Percentiles rank a stretch among this genome's conserved stretches.
Evolutionary conservation across 2,329 filamentous ascomycete genomes (phyloP).

Genomic region (Aspergillus japonicus): DNA sequence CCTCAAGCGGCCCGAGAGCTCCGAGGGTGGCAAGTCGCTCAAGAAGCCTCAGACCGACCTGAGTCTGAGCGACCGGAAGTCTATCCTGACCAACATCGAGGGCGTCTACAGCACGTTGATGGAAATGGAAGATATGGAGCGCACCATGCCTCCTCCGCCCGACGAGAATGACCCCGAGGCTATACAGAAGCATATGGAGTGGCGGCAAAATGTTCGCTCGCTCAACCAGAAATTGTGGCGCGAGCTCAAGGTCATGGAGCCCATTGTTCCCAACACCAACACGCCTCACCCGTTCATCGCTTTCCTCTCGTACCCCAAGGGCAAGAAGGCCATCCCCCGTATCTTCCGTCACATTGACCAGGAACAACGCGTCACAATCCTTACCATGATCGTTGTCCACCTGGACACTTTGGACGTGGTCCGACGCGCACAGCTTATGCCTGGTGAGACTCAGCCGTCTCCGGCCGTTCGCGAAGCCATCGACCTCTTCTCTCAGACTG

Average conservation of each 20-base stretch:
- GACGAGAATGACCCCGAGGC: conserved; percentile 66
- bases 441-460: conserved; percentile 71
- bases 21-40: conserved; percentile 55
- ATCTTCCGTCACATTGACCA: conserved; percentile 92
- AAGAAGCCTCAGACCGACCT: conserved; percentile 50
- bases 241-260: conserved; percentile 87
- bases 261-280: conserved; percentile 71
- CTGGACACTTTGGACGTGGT: conserved; percentile 91
- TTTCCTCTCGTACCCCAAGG: conserved; percentile 90
- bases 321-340: conserved; percentile 91
- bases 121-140: conserved; percentile 90
- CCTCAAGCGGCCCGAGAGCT: conserved; percentile 80
- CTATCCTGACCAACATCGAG: conserved; percentile 82
- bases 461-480: conserved; percentile 82
- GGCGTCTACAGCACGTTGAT: conserved; percentile 84
- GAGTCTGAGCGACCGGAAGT: conserved; percentile 74
- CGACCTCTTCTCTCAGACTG: conserved; percentile 81
- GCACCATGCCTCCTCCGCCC: conserved; percentile 69
- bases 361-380: conserved; percentile 84
- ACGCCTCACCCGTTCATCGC: conserved; percentile 88
- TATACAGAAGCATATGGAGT: conserved; percentile 73
- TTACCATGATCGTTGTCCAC: conserved; percentile 94
- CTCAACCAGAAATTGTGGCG: conserved; percentile 81
- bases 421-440: conserved; percentile 70
- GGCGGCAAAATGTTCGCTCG: conserved; percentile 68